Evolutionary conservation across 305 asterid species (phyloP), one percentile per base, ranked within the genome.

Genomic region (Rubia tinctorum): DNA sequence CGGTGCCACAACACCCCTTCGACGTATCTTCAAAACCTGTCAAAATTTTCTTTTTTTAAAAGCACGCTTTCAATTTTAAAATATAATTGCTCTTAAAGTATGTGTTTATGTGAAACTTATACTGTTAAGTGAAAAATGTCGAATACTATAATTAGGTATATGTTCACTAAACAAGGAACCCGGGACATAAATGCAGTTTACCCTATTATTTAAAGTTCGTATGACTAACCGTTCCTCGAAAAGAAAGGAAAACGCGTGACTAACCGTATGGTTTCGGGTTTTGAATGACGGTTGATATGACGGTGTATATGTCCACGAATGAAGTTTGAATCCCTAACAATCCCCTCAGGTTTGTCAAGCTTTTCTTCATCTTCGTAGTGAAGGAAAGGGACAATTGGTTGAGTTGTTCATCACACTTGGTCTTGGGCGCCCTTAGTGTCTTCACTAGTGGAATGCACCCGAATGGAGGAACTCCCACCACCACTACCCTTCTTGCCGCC

Each of bases 1-100:
- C 91, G 43, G 88, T 60, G 43, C 88, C 91, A 55, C 88, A 85
- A 10, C 91, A 85, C 9, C 89, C 91, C 78, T 81, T 85, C 40
- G 68, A 11, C 12, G 88, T 42, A 82, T 79, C 87, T 39, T 37
- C 63, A 69, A 87, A 87, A 74, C 91, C 91, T 86, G 82, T 27
- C 22, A 23, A 47, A 8, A 34, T 20, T 18, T 18, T 55, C 7
- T 9, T 10, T 43, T 43, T 43, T 10, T 43, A 43, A 6, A 43
- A 7, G 9, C 45, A 43, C 7, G 10, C 9, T 6, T 43, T 5
- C 45, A 3, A 42, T 42, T 2, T 42, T 4, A 42, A 1, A 8
- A 42, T 42, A 4, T 2, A 42, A 42, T 42, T 30, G 1, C 3
- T 30, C 3, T 30, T 30, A 30, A 30, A 30, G 34, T 30, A 30